Evolutionary conservation across 179 eudicot species (phyloP), one percentile per base, ranked within the genome.

Genomic region (Gypsophila paniculata): DNA sequence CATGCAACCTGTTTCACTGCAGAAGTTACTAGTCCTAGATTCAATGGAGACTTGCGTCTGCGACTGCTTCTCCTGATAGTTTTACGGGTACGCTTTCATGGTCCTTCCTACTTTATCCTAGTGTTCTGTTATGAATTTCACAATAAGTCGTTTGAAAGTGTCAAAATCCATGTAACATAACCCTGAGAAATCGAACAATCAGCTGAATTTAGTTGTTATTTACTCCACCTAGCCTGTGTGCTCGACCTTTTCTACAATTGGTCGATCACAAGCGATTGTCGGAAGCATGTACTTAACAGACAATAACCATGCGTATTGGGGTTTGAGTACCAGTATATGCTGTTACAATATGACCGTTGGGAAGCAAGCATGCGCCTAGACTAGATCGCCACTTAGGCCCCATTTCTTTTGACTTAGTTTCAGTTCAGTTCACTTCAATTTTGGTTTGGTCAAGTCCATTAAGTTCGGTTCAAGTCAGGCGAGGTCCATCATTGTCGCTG

Each of bases 11-110:
- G 70, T 91, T 77, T 87, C 91, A 34, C 74, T 74, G 15, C 73
- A 79, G 67, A 79, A 81, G 81, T 89, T 87, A 83, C 71, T 89
- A 75, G 75, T 89, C 72, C 76, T 87, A 79, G 91, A 91, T 71
- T 85, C 91, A 49, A 68, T 73, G 94, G 94, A 72, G 77, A 72
- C 58, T 70, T 85, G 66, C 88, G 88, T 71, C 60, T 83, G 36
- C 80, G 65, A 90, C 87, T 62, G 87, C 85, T 73, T 84, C 82
- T 73, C 84, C 86, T 62, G 91, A 82, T 79, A 36, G 60, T n/a
- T 84, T 86, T 54, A 60, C 77, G 72, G 82, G 91, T 87, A 81
- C 64, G 86, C 72, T 73, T 73, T 34, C 32, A 10, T 22, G 23
- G 19, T 61, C 10, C 42, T 21, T 61, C 36, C 21, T 34, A n/a